These are phyloP conservation scores for Sophora flavescens DNA, from an alignment of 306 rosid species.

Conservation along the genomic window DNA sequence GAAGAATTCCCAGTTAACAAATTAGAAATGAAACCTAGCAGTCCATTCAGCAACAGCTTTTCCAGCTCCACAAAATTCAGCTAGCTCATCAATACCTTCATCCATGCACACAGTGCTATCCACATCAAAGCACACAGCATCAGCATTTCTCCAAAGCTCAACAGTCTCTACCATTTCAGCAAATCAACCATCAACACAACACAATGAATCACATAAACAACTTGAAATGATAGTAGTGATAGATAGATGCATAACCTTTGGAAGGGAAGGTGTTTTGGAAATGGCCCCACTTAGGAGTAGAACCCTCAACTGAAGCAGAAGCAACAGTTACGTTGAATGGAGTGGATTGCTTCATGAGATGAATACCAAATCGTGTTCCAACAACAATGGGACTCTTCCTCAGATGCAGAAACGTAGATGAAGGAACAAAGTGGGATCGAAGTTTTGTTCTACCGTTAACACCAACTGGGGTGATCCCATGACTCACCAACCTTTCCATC, in stretches of 20 bases:
- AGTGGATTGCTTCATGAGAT: constrained; percentile 17
- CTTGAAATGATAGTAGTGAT: background rate
- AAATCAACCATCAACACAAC: constrained; percentile 25
- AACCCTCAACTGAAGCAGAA: constrained; percentile 47
- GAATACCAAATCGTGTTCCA: constrained; percentile 37
- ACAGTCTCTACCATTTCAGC: constrained; percentile 52
- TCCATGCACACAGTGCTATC: constrained; percentile 80
- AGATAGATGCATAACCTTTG: constrained; percentile 47
- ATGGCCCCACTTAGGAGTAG: constrained; percentile 49
- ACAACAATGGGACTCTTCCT: constrained; percentile 15
- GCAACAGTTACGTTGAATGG: constrained; percentile 48
- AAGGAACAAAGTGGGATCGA: constrained; percentile 39
- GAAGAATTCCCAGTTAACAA: background rate
- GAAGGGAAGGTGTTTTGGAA: constrained; percentile 63
- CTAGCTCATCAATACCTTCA: constrained; percentile 96
- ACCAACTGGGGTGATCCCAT: constrained; percentile 52
- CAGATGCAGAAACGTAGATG: constrained; percentile 36
- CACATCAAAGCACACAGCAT: constrained; percentile 71
- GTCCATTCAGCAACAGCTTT: constrained; percentile 97
- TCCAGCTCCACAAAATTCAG: constrained; percentile 96
- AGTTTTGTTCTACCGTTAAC: constrained; percentile 34
- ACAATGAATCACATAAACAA: background rate
- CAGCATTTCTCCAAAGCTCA: constrained; percentile 66
- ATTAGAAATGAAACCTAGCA: constrained; percentile 62
- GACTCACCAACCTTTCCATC: constrained; percentile 62